Evolutionary conservation across 2,329 filamentous ascomycete species (phyloP).

Genomic region (Metarhizium humberi): DNA sequence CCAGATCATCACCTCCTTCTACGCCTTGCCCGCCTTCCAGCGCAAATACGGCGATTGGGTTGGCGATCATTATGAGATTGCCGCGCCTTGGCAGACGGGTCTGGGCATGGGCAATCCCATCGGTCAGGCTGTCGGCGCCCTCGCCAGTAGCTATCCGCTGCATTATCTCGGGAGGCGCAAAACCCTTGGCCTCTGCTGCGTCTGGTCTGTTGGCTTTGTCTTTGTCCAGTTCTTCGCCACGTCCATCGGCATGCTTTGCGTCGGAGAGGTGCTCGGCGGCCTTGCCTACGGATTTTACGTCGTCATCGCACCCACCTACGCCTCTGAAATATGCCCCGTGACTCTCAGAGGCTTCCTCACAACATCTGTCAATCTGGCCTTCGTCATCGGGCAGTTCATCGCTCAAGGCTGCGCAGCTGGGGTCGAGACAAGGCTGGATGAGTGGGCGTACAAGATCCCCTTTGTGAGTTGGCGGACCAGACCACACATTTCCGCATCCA

Average conservation of each 20-base stretch:
- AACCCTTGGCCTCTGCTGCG: slow-evolving; percentile 34
- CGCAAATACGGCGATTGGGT: slow-evolving; percentile 20
- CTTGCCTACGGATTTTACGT: slow-evolving; percentile 53
- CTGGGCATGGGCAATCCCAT: slow-evolving; percentile 34
- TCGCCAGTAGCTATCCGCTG: slow-evolving; percentile 16
- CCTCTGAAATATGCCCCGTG: slow-evolving; percentile 51
- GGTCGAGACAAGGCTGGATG: slow-evolving; percentile 26
- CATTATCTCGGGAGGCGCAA: slow-evolving; percentile 34
- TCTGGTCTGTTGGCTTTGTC: slow-evolving; percentile 40
- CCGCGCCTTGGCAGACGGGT: slow-evolving; percentile 39
- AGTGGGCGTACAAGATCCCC: slow-evolving; percentile 34
- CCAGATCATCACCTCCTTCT: slow-evolving; percentile 29
- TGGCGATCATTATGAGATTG: slow-evolving; percentile 28
- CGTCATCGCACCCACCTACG: slow-evolving; percentile 49
- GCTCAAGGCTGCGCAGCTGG: slow-evolving; percentile 37
- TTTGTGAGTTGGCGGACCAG: slow-evolving; percentile 10
- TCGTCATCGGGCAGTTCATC: slow-evolving; percentile 52
- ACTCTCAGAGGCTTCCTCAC: slow-evolving; percentile 48
- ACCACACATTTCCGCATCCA: neutral
- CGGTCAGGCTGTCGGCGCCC: slow-evolving; percentile 37
- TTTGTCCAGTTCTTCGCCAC: slow-evolving; percentile 56
- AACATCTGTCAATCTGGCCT: slow-evolving; percentile 52
- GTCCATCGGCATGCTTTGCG: slow-evolving; percentile 44
- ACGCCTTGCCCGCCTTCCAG: slow-evolving; percentile 22
- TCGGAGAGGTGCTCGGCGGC: slow-evolving; percentile 51